Evolutionary conservation across 805 yeast genomes (phyloP).

Genomic region (Starmerella kuoi): DNA sequence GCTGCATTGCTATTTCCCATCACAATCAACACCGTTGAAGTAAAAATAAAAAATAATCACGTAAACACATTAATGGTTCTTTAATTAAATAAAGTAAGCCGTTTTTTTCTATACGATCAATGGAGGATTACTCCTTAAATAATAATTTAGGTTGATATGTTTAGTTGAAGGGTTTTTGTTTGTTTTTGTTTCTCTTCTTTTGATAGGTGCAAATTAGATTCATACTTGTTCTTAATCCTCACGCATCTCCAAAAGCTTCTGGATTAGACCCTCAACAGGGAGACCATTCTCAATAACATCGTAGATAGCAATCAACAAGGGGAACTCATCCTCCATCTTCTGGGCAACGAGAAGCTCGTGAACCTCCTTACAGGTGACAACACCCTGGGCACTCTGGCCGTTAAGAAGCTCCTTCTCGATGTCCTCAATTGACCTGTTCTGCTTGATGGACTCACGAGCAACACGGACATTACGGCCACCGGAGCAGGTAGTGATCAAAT

Average conservation of each 20-base stretch:
- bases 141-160: too few relatives aligned
- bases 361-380: constrained; percentile 81
- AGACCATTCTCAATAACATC: constrained; percentile 66
- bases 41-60: too few relatives aligned
- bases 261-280: constrained; percentile 49
- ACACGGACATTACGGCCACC: constrained; percentile 96
- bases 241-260: constrained; percentile 16
- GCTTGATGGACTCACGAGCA: constrained; percentile 71
- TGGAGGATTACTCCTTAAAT: too few relatives aligned
- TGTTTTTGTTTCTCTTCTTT: too few relatives aligned
- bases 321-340: constrained; percentile 55
- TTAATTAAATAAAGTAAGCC: too few relatives aligned
- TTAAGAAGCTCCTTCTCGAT: constrained; percentile 78
- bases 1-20: too few relatives aligned
- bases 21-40: too few relatives aligned
- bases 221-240: background rate
- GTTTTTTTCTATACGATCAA: too few relatives aligned
- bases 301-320: constrained; percentile 68
- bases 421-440: constrained; percentile 63
- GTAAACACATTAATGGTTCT: too few relatives aligned
- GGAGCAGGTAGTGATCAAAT: constrained; percentile 90
- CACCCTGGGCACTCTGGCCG: constrained; percentile 96
- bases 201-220: too few relatives aligned
- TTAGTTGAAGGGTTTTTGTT: too few relatives aligned
- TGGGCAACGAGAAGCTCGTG: constrained; percentile 55